Evolutionary conservation across 176 grass and related monocot genomes (phyloP), one percentile per base, ranked within the genome.

Genomic region (Dendrocalamus sinicus): DNA sequence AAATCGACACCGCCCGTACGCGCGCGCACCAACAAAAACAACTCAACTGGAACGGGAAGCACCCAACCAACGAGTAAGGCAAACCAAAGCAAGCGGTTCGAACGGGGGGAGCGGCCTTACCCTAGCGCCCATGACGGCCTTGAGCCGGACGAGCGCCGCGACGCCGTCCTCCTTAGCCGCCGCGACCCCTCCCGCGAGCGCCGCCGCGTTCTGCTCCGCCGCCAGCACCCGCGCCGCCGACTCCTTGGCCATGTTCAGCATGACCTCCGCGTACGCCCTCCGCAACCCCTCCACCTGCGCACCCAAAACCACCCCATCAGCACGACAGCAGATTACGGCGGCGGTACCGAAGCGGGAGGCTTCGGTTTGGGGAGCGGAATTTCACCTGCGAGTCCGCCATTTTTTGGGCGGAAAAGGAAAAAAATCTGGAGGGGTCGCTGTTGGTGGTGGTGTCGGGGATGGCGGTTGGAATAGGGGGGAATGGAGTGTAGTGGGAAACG

Each of bases 171-270:
- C 92, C 85, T 83, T 94, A 15, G 88, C 85, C 12, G 88, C 59
- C 24, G 59, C 70, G 22, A 87, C 40, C 51, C 73, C 79, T 5
- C 61, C 80, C 26, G 79, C 62, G 62, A 87, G 76, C 64, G 46
- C 72, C 45, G 90, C 61, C 30, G 85, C 83, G 82, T 90, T 84
- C 11, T 79, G 88, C 87, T 98, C 95, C 89, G 85, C 87, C 78
- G 91, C 78, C 85, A 98, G 90, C 86, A 95, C 89, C 88, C 93
- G 91, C 57, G 93, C 44, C 57, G 95, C 95, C 67, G 93, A 95
- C 82, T 95, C 95, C 86, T 89, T 87, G 78, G 89, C 91, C 63
- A 92, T 93, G 89, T 90, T 95, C 48, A 98, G 85, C 52, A 98
- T 93, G 76, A 95, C 85, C 83, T 91, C 89, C 28, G 93, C 91